Evolutionary conservation across 31 red algal genomes (phyloP).

Genomic region (Bonnemaisonia californica): DNA sequence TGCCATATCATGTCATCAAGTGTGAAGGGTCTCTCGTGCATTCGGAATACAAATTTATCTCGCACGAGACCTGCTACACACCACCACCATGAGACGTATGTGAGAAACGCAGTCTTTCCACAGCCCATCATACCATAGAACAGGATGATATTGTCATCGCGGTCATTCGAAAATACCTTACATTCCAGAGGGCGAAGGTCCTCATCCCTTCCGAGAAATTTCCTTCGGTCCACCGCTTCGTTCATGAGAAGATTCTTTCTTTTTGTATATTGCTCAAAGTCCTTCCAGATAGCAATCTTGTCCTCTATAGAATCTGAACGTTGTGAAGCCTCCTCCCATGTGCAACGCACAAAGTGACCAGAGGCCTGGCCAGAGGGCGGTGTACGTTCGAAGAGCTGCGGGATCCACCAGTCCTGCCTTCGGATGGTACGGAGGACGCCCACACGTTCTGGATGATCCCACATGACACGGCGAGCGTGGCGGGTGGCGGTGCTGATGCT

Average conservation of each 20-base stretch:
- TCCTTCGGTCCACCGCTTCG: slow-evolving; percentile 22
- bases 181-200: slow-evolving; percentile 9
- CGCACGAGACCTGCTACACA: slow-evolving; percentile 30
- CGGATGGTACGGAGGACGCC: slow-evolving; percentile 20
- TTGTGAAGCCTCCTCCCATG: slow-evolving; percentile 24
- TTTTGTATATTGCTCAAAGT: slow-evolving; percentile 5
- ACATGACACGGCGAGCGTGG: slow-evolving; percentile 8
- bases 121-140: slow-evolving; percentile 31
- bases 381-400: slow-evolving; percentile 23
- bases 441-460: neutral
- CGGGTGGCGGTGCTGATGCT: slow-evolving; percentile 2
- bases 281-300: slow-evolving; percentile 13
- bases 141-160: slow-evolving; percentile 26
- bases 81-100: slow-evolving; percentile 48
- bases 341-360: slow-evolving; percentile 26
- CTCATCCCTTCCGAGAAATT: slow-evolving; percentile 22
- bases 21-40: slow-evolving; percentile 19
- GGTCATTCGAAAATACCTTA: slow-evolving; percentile 38
- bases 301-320: slow-evolving; percentile 17
- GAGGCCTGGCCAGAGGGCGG: neutral
- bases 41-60: slow-evolving; percentile 38
- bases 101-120: slow-evolving; percentile 38
- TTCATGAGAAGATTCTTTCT: slow-evolving; percentile 17
- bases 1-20: slow-evolving; percentile 43
- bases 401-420: slow-evolving; percentile 45